These are phyloP conservation scores for Amaranthus cruentus DNA, from an alignment of 148 eudicot genomes.

Conservation along the genomic window DNA sequence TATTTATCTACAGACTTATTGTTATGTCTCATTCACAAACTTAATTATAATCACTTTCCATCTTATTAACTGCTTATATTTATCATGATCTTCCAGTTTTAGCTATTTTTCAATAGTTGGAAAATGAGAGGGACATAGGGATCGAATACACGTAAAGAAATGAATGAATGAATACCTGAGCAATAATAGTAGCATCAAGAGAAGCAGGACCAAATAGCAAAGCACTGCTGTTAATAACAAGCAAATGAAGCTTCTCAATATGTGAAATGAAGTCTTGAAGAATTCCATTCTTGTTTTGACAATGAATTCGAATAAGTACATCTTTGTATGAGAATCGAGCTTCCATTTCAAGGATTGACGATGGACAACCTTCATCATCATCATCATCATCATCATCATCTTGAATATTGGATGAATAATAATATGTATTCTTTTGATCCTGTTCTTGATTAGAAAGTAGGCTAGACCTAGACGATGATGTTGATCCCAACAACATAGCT, in stretches of 20 bases:
- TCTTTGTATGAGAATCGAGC: slow-evolving; percentile 45
- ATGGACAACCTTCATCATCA: slow-evolving; percentile 11
- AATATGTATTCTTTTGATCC: no score
- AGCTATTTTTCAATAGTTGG: no score
- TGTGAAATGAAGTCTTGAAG: slow-evolving; percentile 45
- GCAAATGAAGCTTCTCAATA: slow-evolving; percentile 51
- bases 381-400: slow-evolving; percentile 14
- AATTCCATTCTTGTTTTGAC: slow-evolving; percentile 49
- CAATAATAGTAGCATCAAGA: slow-evolving; percentile 57
- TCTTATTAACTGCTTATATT: no score
- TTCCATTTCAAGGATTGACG: slow-evolving; percentile 46
- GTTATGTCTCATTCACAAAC: no score
- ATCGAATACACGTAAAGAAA: no score
- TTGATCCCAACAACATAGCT: slow-evolving; percentile 34
- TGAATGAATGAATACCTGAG: slow-evolving; percentile 45
- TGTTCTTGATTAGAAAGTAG: no score
- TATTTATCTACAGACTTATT: no score
- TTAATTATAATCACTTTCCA: no score
- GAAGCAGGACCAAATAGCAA: slow-evolving; percentile 45
- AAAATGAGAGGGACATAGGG: no score
- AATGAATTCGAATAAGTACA: slow-evolving; percentile 57
- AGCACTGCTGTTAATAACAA: slow-evolving; percentile 44
- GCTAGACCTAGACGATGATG: slow-evolving; percentile 8
- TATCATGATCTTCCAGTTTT: no score
- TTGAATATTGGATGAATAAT: no score